Conservation (phyloP, 768 basidiomycete species). For the Hypholoma sublateritium region DNA sequence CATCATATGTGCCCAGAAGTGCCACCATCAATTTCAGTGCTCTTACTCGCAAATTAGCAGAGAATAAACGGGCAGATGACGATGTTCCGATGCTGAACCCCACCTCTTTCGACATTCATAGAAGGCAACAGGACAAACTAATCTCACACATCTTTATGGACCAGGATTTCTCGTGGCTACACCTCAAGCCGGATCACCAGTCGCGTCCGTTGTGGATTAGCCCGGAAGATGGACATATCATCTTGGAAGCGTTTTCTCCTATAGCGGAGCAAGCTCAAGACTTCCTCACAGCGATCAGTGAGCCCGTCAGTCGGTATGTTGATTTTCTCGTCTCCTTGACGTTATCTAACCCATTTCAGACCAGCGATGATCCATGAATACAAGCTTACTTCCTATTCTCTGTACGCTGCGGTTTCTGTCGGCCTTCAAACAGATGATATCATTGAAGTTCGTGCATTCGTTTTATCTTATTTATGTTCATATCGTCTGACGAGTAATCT, state of each 20-base stretch:
- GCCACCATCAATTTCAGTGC: conserved; percentile 90
- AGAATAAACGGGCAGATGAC: conserved; percentile 52
- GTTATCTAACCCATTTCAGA: conserved; percentile 41
- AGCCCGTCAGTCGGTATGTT: conserved; percentile 95
- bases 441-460: conserved; percentile 73
- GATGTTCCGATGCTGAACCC: conserved; percentile 39
- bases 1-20: conserved; percentile 58
- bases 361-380: conserved; percentile 99
- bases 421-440: conserved; percentile 98
- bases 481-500: conserved; percentile 23
- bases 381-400: conserved; percentile 95
- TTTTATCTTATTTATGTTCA: conserved; percentile 27
- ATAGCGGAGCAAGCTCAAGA: conserved; percentile 99
- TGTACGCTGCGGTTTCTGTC: conserved; percentile 98
- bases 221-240: conserved; percentile 89
- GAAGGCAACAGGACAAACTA: conserved; percentile 70
- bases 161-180: conserved; percentile 84
- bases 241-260: conserved; percentile 96
- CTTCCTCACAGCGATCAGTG: conserved; percentile 95
- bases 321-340: background rate
- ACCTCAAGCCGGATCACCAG: conserved; percentile 87
- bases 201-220: conserved; percentile 96
- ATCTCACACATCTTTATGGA: conserved; percentile 84
- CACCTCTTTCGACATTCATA: conserved; percentile 61
- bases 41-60: conserved; percentile 74